A percentile compares a stretch with the other conserved stretches of the same genome.
phyloP scores from a whole-genome alignment of 805 yeast genomes.

The Candida sanyiensis region DNA sequence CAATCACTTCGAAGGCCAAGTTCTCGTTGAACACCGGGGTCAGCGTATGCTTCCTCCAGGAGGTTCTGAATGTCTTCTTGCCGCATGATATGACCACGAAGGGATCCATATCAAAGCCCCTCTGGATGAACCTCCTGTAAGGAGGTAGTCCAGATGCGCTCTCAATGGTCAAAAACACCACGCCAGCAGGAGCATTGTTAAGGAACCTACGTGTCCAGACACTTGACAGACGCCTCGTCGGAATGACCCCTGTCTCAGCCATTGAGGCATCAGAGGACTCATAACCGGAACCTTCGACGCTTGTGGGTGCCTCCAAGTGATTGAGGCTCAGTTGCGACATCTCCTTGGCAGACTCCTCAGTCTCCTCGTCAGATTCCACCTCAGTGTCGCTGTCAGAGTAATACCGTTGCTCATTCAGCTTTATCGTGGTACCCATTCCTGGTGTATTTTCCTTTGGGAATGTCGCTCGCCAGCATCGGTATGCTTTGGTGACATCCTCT shows the following conservation, averaged over 20 bases:
- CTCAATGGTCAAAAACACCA: constrained; percentile 68
- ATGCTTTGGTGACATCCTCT: constrained; percentile 15
- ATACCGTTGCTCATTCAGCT: constrained; percentile 24
- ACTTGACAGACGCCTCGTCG: neutral
- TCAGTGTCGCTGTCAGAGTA: constrained; percentile 26
- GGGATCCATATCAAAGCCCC: constrained; percentile 94
- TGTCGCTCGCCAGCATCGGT: constrained; percentile 21
- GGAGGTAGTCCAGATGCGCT: constrained; percentile 79
- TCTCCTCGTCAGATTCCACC: constrained; percentile 21
- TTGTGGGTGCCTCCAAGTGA: neutral
- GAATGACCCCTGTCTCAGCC: neutral
- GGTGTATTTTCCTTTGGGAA: too few relatives aligned
- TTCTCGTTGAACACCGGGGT: constrained; percentile 80
- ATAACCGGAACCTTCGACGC: constrained; percentile 4
- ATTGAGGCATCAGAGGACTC: constrained; percentile 7
- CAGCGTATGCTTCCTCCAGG: constrained; percentile 75
- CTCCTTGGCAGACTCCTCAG: neutral
- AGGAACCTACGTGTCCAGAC: too few relatives aligned
- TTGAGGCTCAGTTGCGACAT: neutral
- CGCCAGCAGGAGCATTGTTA: constrained; percentile 39
- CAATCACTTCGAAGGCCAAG: constrained; percentile 69
- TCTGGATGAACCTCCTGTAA: constrained; percentile 51
- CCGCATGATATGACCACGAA: constrained; percentile 91
- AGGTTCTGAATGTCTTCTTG: constrained; percentile 77
- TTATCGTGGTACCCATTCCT: too few relatives aligned